Evolutionary conservation across 2,329 filamentous ascomycete species (phyloP).

Genomic region (Aspergillus phoenicis): DNA sequence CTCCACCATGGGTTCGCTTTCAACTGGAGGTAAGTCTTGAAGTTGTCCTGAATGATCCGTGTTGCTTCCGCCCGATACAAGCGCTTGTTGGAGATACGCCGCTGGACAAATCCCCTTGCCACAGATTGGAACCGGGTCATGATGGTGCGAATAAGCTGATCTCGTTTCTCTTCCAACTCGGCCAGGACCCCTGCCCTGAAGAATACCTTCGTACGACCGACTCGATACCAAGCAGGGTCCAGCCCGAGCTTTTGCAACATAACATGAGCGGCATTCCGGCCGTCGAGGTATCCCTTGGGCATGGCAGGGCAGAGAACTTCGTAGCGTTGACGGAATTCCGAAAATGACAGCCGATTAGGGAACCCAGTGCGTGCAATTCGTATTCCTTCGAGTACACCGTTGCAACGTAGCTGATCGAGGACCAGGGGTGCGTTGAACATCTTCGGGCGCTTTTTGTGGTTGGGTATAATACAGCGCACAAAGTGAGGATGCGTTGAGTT

Average conservation of each 20-base stretch:
- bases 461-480: constrained; percentile 94
- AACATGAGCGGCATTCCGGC: constrained; percentile 78
- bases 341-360: constrained; percentile 87
- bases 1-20: constrained; percentile 97
- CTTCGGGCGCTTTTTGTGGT: constrained; percentile 96
- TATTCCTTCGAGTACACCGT: constrained; percentile 98
- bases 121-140: constrained; percentile 92
- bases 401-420: constrained; percentile 94
- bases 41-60: constrained; percentile 90
- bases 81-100: constrained; percentile 86
- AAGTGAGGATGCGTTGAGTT: constrained; percentile 98
- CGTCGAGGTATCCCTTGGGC: constrained; percentile 88
- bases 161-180: constrained; percentile 93
- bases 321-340: constrained; percentile 93
- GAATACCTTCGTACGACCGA: constrained; percentile 96
- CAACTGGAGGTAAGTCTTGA: constrained; percentile 86
- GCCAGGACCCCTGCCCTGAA: constrained; percentile 95
- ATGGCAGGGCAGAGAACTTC: constrained; percentile 89
- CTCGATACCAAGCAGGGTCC: constrained; percentile 83
- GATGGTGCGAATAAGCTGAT: constrained; percentile 89
- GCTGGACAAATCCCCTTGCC: constrained; percentile 84
- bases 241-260: constrained; percentile 89
- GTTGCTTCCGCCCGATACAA: constrained; percentile 94
- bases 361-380: constrained; percentile 96
- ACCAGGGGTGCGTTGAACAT: constrained; percentile 90